Evolutionary conservation across 2,329 filamentous ascomycete genomes (phyloP).

Genomic region (Fusarium stilboides): DNA sequence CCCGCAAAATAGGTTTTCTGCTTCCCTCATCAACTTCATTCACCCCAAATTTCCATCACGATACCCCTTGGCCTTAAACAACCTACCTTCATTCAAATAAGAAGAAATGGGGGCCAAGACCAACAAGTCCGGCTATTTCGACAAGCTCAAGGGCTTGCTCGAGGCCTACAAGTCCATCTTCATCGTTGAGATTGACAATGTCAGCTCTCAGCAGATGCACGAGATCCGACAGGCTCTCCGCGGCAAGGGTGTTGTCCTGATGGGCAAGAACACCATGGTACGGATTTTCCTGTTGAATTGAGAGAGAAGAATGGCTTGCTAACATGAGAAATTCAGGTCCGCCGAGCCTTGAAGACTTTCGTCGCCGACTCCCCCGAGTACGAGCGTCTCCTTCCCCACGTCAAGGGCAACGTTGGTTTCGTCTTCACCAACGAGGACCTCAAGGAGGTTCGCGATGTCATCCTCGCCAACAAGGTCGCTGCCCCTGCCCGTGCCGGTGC

Average conservation of each 20-base stretch:
- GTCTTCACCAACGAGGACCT: conserved; percentile 99
- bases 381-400: conserved; percentile 95
- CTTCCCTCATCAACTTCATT: conserved; percentile 37
- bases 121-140: conserved; percentile 98
- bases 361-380: conserved; percentile 92
- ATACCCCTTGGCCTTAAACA: conserved; percentile 88
- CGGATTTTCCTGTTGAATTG: conserved; percentile 41
- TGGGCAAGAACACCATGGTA: conserved; percentile 99
- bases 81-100: conserved; percentile 91
- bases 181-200: conserved; percentile 99
- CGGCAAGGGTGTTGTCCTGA: conserved; percentile 93
- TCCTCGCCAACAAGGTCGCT: conserved; percentile 96
- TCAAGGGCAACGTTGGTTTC: conserved; percentile 99
- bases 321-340: conserved; percentile 71
- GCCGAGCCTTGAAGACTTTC: conserved; percentile 98
- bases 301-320: conserved; percentile 17
- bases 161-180: conserved; percentile 98
- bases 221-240: conserved; percentile 96
- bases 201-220: conserved; percentile 99
- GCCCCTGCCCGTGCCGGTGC: conserved; percentile 98
- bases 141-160: conserved; percentile 98
- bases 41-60: conserved; percentile 46
- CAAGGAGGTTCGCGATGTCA: conserved; percentile 93
- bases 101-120: conserved; percentile 99
- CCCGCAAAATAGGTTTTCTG: conserved; percentile 19